Evolutionary conservation across 805 yeast species (phyloP), one percentile per base, ranked within the genome.

Genomic region (Yarrowia sp.): DNA sequence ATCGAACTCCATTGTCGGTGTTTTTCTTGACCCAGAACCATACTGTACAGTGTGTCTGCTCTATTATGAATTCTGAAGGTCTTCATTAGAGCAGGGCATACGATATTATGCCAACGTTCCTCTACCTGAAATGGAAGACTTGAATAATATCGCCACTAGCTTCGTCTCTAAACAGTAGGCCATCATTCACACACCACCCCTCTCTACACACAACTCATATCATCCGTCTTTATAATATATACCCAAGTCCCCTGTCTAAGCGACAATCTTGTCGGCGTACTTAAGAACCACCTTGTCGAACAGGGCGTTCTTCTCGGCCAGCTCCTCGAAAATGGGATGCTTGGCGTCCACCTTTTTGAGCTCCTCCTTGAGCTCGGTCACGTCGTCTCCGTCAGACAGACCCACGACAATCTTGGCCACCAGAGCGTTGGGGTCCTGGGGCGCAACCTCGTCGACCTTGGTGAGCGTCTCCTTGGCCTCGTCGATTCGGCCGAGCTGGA

Each of bases 401-500:
- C 84, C 80, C 59, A 81, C 80, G 2, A 90, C 80, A 64, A 88
- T 83, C 69, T 84, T 80, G 70, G 87, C 84, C 49, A 90, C 88
- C 64, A 79, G 74, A 36, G 75, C 77, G 16, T 75, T 76, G 31
- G 77, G 73, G 35, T 72, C 67, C 47, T 73, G 74, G 10, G 74
- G 67, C 16, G 71, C 77, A 46, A 76, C 71, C 64, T 75, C 76
- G n/a, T 77, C 74, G n/a, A 82, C 78, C 32, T 77, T 70, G 39
- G 65, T 53, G 27, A 77, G 61, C 12, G 74, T 77, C 65, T 88
- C 89, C 63, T 81, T 81, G 9, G 97, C 92, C 74, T 93, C 97
- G 2, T 92, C 93, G 62, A 83, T 77, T 69, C 92, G 88, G 56
- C 85, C 83, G 71, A 90, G 81, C 75, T 89, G 90, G 68, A 92